phyloP scores from a whole-genome alignment of 2,329 filamentous ascomycete genomes.

The Neonectria magnoliae region DNA sequence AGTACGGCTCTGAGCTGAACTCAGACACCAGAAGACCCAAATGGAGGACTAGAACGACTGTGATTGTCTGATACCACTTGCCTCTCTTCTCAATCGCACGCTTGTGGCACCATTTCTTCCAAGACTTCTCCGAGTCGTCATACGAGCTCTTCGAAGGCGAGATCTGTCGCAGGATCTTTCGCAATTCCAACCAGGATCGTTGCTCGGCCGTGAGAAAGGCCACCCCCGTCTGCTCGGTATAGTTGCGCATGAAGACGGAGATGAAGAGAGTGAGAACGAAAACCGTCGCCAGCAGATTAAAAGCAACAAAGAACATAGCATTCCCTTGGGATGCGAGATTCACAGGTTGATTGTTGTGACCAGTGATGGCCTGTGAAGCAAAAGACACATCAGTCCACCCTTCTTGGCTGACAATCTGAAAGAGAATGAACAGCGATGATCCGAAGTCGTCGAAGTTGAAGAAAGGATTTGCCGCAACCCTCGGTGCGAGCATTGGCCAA shows the following conservation, averaged over 20 bases:
- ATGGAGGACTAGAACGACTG: slow-evolving; percentile 81
- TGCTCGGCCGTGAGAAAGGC: slow-evolving; percentile 96
- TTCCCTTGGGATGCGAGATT: slow-evolving; percentile 80
- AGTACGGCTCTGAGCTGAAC: slow-evolving; percentile 77
- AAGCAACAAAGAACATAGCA: slow-evolving; percentile 92
- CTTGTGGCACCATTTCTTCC: slow-evolving; percentile 95
- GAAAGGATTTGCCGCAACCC: slow-evolving; percentile 81
- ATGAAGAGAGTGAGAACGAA: slow-evolving; percentile 98
- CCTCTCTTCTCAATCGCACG: slow-evolving; percentile 94
- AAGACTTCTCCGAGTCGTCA: slow-evolving; percentile 76
- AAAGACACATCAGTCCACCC: slow-evolving; percentile 97
- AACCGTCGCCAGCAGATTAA: slow-evolving; percentile 95
- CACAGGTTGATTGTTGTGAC: slow-evolving; percentile 76
- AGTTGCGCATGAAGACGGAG: slow-evolving; percentile 99
- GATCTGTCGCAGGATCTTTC: slow-evolving; percentile 91
- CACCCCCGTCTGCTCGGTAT: slow-evolving; percentile 97
- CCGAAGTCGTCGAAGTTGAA: slow-evolving; percentile 96
- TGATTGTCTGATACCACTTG: slow-evolving; percentile 87
- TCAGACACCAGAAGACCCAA: slow-evolving; percentile 85
- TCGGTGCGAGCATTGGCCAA: slow-evolving; percentile 86
- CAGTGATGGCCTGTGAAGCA: slow-evolving; percentile 83
- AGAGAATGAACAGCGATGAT: slow-evolving; percentile 93
- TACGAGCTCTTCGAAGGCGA: slow-evolving; percentile 94
- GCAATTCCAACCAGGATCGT: slow-evolving; percentile 93
- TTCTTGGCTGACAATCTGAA: slow-evolving; percentile 98